Conservation (phyloP, 2,329 filamentous ascomycete genomes). For the Xylariaceae sp. region DNA sequence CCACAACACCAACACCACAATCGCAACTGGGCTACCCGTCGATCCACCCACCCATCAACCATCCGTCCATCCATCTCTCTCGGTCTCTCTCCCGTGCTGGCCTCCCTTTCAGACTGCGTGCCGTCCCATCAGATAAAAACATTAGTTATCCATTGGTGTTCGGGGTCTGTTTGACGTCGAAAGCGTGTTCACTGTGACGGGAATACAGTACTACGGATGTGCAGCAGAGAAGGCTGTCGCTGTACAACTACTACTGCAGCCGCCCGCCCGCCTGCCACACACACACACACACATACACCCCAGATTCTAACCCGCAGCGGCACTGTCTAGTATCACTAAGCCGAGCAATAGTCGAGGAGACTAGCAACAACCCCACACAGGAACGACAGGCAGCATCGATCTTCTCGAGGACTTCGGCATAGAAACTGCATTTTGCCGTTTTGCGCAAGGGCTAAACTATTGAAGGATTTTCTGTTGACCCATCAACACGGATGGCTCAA, state of each 20-base stretch:
- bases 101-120: background rate
- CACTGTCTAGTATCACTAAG: conserved; percentile 36
- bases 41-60: conserved; percentile 40
- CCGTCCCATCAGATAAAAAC: conserved; percentile 27
- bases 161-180: conserved; percentile 31
- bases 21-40: conserved; percentile 35
- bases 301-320: conserved; percentile 40
- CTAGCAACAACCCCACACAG: conserved; percentile 7
- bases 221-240: conserved; percentile 20
- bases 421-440: background rate
- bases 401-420: background rate
- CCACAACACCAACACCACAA: conserved; percentile 15
- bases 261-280: conserved; percentile 34
- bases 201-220: conserved; percentile 18
- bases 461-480: background rate
- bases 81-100: conserved; percentile 14
- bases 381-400: background rate
- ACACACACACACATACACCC: conserved; percentile 34
- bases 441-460: conserved; percentile 8
- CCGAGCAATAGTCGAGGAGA: conserved; percentile 27
- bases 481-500: no score
- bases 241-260: conserved; percentile 34
- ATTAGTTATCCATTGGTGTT: conserved; percentile 33
- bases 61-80: conserved; percentile 31
- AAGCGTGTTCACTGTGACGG: conserved; percentile 8